These are phyloP conservation scores for Penicillium sp. DNA, from an alignment of 2,329 filamentous ascomycete species.

Conservation along the genomic window DNA sequence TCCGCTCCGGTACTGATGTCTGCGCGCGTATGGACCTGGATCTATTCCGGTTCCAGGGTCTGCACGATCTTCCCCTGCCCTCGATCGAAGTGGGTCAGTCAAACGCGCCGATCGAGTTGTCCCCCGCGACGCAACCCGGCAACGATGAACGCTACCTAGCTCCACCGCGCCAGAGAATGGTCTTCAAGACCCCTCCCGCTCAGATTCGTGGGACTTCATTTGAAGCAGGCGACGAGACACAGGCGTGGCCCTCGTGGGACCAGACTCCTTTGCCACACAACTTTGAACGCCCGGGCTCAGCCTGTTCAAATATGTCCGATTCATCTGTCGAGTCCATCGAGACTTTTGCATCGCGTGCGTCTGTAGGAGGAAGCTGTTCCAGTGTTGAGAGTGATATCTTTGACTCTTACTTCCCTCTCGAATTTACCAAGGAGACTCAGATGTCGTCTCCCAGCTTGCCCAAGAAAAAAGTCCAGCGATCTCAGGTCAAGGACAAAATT, in stretches of 20 bases:
- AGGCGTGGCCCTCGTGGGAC: conserved; percentile 35
- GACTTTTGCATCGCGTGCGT: conserved; percentile 58
- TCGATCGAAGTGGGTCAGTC: conserved; percentile 43
- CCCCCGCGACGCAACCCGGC: conserved; percentile 23
- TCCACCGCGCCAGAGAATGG: conserved; percentile 38
- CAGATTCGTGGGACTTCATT: conserved; percentile 44
- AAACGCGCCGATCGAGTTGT: conserved; percentile 28
- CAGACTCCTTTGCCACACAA: conserved; percentile 39
- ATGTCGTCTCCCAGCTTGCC: conserved; percentile 41
- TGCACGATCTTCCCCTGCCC: conserved; percentile 43
- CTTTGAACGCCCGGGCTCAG: conserved; percentile 58
- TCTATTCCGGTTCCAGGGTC: conserved; percentile 33
- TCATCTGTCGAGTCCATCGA: conserved; percentile 63
- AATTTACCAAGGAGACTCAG: conserved; percentile 38
- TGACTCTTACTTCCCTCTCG: conserved; percentile 56
- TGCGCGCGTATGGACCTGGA: conserved; percentile 37
- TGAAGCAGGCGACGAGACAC: conserved; percentile 28
- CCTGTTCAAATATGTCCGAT: conserved; percentile 61
- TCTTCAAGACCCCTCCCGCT: conserved; percentile 46
- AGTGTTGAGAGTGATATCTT: conserved; percentile 61
- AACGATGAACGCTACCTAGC: conserved; percentile 40
- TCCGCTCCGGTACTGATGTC: conserved; percentile 40
- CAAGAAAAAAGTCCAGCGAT: conserved; percentile 28
- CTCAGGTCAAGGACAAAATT: conserved; percentile 25
- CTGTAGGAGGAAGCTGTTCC: conserved; percentile 60